phyloP scores from a whole-genome alignment of 2,329 filamentous ascomycete genomes.

The Epichloe typhina region DNA sequence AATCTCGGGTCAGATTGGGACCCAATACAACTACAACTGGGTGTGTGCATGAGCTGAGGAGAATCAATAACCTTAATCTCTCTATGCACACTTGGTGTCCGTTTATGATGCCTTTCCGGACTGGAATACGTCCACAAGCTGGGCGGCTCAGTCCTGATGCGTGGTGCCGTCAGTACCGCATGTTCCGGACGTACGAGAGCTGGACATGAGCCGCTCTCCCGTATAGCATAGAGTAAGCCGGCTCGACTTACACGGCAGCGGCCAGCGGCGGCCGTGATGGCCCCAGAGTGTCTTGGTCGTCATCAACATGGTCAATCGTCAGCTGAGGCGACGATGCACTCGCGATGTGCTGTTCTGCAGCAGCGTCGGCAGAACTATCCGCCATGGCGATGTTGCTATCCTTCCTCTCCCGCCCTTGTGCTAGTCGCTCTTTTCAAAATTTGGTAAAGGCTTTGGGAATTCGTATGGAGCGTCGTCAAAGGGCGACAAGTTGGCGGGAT shows the following conservation, averaged over 20 bases:
- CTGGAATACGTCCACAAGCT: constrained; percentile 31
- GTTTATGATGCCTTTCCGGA: constrained; percentile 43
- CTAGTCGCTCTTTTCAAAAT: neutral
- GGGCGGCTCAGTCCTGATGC: constrained; percentile 29
- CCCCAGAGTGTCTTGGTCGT: neutral
- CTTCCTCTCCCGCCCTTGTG: neutral
- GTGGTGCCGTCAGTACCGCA: neutral
- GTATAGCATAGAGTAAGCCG: neutral
- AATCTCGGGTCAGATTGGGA: neutral
- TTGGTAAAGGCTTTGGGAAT: neutral
- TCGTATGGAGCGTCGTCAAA: neutral
- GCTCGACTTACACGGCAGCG: constrained; percentile 29
- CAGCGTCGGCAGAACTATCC: neutral
- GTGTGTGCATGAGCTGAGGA: neutral
- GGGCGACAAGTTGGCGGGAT: neutral
- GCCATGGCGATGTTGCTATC: neutral
- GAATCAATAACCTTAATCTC: constrained; percentile 36
- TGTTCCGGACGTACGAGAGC: neutral
- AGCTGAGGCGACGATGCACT: constrained; percentile 16
- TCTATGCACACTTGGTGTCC: constrained; percentile 43
- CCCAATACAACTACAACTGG: neutral
- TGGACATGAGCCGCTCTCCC: neutral
- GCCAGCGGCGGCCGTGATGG: constrained; percentile 13
- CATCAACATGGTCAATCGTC: constrained; percentile 16
- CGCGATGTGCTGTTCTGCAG: neutral